Evolutionary conservation across 331 rosid species (phyloP).

Genomic region (Quercus phellos): DNA sequence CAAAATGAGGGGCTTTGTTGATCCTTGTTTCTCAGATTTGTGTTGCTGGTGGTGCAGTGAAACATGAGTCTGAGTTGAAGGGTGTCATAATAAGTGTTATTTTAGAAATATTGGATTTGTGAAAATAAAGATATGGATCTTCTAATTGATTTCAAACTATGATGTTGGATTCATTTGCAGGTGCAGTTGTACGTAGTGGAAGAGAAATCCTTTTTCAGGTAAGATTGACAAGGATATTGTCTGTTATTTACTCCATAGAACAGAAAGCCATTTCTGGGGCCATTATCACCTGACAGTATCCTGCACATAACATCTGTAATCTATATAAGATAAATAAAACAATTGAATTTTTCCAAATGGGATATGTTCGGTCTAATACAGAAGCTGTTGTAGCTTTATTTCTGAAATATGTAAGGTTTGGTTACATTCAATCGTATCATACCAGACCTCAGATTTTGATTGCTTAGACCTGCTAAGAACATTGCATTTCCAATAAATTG

Average conservation of each 20-base stretch:
- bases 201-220: slow-evolving; percentile 78
- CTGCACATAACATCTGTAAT: background rate
- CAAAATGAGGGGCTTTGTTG: background rate
- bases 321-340: background rate
- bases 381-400: background rate
- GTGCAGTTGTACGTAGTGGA: slow-evolving; percentile 46
- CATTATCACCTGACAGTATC: background rate
- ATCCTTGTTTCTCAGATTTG: background rate
- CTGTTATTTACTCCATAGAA: background rate
- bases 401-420: background rate
- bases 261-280: background rate
- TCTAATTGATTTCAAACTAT: background rate
- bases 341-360: background rate
- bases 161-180: slow-evolving; percentile 26
- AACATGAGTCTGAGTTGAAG: background rate
- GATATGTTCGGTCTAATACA: background rate
- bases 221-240: slow-evolving; percentile 13
- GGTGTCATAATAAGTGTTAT: background rate
- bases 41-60: background rate
- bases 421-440: background rate
- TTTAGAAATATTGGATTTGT: background rate
- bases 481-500: background rate
- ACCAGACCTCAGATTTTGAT: background rate
- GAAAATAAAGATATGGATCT: background rate
- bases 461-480: slow-evolving; percentile 1